Percentiles rank a stretch among this genome's conserved stretches.
Evolutionary conservation across 441 rosid genomes (phyloP).

Genomic region (Adansonia gregorii): DNA sequence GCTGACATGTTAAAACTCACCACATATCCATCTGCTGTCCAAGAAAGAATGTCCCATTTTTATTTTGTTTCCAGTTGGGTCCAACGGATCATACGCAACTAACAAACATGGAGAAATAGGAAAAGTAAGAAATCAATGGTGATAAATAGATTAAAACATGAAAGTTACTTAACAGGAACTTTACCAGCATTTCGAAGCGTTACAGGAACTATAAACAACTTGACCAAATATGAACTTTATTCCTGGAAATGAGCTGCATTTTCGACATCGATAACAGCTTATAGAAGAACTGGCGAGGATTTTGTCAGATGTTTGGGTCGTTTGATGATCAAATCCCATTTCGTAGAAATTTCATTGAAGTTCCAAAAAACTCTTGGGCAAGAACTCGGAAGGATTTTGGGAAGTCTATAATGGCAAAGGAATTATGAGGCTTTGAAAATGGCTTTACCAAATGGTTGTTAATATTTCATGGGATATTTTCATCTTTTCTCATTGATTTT

Average conservation of each 20-base stretch:
- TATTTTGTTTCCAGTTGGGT: constrained; percentile 67
- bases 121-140: neutral
- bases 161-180: constrained; percentile 1
- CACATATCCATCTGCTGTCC: constrained; percentile 74
- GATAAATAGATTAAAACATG: neutral
- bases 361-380: neutral
- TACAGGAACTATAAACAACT: constrained; percentile 30
- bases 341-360: constrained; percentile 13
- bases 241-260: constrained; percentile 25
- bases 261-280: constrained; percentile 5
- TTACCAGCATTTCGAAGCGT: constrained; percentile 54
- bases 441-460: constrained; percentile 56
- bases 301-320: constrained; percentile 4
- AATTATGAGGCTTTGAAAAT: constrained; percentile 26
- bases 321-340: constrained; percentile 28
- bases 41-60: constrained; percentile 76
- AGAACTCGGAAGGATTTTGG: constrained; percentile 22
- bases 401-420: constrained; percentile 16
- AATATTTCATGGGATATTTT: constrained; percentile 28
- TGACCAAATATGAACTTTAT: constrained; percentile 34
- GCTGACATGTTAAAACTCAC: constrained; percentile 36
- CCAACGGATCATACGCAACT: constrained; percentile 72
- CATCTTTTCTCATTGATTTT: neutral
- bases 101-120: constrained; percentile 21
- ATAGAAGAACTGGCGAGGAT: constrained; percentile 5